Percentiles rank a stretch among this genome's conserved stretches.
Conservation (phyloP, 2,329 filamentous ascomycete species). For the Claviceps pusilla region DNA sequence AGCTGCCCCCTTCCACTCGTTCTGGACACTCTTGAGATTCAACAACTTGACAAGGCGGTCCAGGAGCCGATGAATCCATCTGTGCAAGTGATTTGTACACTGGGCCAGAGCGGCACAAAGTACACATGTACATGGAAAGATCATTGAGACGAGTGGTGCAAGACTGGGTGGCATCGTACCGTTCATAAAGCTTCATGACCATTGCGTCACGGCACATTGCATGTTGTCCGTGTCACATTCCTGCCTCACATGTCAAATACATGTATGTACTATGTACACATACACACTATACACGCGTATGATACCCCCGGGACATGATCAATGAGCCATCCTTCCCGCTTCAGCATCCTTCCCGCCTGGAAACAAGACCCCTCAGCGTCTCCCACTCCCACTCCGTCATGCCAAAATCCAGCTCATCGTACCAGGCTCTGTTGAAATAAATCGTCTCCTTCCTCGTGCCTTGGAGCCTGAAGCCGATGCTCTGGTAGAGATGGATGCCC, state of each 20-base stretch:
- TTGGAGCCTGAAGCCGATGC: conserved; percentile 29
- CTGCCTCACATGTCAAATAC: background rate
- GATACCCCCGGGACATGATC: too few species aligned
- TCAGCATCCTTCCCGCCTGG: background rate
- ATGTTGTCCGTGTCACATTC: background rate
- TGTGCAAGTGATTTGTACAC: too few species aligned
- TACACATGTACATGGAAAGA: too few species aligned
- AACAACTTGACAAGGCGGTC: too few species aligned
- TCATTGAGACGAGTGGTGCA: background rate
- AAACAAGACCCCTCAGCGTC: conserved; percentile 4
- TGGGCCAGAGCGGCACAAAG: background rate
- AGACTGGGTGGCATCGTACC: background rate
- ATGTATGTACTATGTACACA: too few species aligned
- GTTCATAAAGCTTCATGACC: background rate
- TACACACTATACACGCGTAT: too few species aligned
- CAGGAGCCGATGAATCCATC: too few species aligned
- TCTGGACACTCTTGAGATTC: too few species aligned
- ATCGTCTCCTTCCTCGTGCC: conserved; percentile 19
- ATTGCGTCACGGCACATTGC: background rate
- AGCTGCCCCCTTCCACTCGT: too few species aligned
- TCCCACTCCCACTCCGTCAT: conserved; percentile 25
- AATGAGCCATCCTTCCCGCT: too few species aligned
- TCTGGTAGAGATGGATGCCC: conserved; percentile 26
- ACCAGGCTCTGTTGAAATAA: conserved; percentile 25
- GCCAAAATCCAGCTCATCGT: conserved; percentile 18